Base-by-base conservation (phyloP, 208 protist species). In the Lotmaria passim region DNA sequence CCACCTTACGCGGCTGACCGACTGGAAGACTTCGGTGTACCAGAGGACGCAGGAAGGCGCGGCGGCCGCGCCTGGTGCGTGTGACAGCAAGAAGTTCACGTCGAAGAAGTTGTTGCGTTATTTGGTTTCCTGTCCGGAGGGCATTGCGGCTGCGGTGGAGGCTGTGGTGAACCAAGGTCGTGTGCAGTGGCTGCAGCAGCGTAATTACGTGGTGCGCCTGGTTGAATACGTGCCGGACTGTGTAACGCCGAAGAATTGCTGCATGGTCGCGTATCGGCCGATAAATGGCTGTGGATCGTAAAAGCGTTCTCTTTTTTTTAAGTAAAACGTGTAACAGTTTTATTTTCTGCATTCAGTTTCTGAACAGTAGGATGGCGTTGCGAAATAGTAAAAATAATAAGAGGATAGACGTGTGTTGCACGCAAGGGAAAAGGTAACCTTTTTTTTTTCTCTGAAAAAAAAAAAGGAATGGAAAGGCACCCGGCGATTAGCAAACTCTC, bases 231-330 rank as follows among this genome's bases (percentile, higher is more conserved):
- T 95, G 51, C 86, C 89, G 34, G 64, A 77, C 52, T 85, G 73
- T 46, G 85, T 93, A 24, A 95, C 89, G 24, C 86, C 89, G 5
- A 95, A 95, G 73, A 92, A 95, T 56, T 78, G 79, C 34, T 89
- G 82, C 60, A 85, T 95, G 55, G 86, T 95, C 1, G 89, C 82
- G 3, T 69, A 72, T 39, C 44, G 75, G 15, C 31, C 61, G 3
- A 47, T 5, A 23, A 11, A 5, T 24, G 24, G 30, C 8, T 30
- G 30, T 17, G 30, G 28, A 43, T 28, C 5, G 28, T 21, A 17
- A 12, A 38, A n/a, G 21, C 7, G 2, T 48, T 44, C 3, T 23
- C 3, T 26, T 44, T 23, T 23, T 24, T 26, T 14, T 51, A 12
- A 23, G 5, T 19, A 6, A 7, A 7, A 7, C 17, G 43, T 47